These are phyloP conservation scores for Schizophyllum commune DNA, from an alignment of 1,284 basidiomycete genomes.

Conservation along the genomic window DNA sequence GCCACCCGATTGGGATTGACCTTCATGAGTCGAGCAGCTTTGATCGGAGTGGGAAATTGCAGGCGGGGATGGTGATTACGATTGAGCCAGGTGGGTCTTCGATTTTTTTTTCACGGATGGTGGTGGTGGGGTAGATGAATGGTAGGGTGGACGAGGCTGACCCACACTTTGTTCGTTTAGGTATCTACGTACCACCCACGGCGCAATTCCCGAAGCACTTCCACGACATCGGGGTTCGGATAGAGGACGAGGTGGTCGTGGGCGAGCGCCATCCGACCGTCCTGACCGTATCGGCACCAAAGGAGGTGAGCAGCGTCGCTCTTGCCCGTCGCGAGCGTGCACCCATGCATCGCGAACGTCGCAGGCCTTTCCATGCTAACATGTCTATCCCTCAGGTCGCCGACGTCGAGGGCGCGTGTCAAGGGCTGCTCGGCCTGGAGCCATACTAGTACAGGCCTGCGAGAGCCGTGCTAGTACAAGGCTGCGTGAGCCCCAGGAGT, in stretches of 20 bases:
- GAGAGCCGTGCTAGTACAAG: not conserved
- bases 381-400: slow-evolving; percentile 39
- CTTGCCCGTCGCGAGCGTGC: too few relatives aligned
- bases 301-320: slow-evolving; percentile 53
- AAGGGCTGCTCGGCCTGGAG: slow-evolving; percentile 64
- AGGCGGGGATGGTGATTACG: slow-evolving; percentile 83
- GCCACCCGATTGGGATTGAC: slow-evolving; percentile 84
- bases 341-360: too few relatives aligned
- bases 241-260: slow-evolving; percentile 89
- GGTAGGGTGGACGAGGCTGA: too few relatives aligned
- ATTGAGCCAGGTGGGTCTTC: slow-evolving; percentile 59
- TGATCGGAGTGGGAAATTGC: slow-evolving; percentile 43
- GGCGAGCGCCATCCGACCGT: slow-evolving; percentile 61
- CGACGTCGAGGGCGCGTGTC: slow-evolving; percentile 85
- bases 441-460: slow-evolving; percentile 33
- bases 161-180: too few relatives aligned
- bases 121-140: too few relatives aligned
- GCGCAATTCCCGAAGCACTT: slow-evolving; percentile 76
- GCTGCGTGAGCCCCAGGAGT: slow-evolving; percentile 39
- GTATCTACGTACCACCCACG: slow-evolving; percentile 79
- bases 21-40: slow-evolving; percentile 67
- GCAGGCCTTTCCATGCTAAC: not conserved
- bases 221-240: slow-evolving; percentile 84
- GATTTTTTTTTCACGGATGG: too few relatives aligned
- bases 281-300: slow-evolving; percentile 75